Evolutionary conservation across 2,329 filamentous ascomycete genomes (phyloP).

Genomic region (Trichothecium roseum): DNA sequence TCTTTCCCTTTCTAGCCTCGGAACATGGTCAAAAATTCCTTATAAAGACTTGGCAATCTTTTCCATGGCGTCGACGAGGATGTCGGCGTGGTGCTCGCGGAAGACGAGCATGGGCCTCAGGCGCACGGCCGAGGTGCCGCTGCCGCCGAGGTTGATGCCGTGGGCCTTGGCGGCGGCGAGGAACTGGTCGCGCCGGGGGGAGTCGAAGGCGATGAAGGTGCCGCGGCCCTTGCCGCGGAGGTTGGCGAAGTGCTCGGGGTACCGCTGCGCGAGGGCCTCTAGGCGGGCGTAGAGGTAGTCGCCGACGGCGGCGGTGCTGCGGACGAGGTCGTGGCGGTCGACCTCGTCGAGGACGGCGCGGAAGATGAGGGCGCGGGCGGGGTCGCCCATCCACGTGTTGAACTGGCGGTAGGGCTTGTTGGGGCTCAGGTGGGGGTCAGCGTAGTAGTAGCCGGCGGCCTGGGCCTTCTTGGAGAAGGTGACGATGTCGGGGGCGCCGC

Average conservation of each 20-base stretch:
- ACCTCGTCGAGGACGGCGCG: conserved; percentile 78
- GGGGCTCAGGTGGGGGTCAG: conserved; percentile 66
- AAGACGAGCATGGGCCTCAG: conserved; percentile 87
- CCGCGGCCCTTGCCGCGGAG: conserved; percentile 79
- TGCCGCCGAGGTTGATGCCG: conserved; percentile 82
- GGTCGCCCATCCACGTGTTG: conserved; percentile 97
- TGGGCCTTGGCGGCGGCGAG: conserved; percentile 66
- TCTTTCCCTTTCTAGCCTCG: no score
- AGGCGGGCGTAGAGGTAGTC: conserved; percentile 68
- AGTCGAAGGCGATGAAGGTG: conserved; percentile 90
- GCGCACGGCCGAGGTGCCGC: conserved; percentile 63
- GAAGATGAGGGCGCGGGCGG: conserved; percentile 75
- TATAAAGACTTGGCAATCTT: conserved; percentile 49
- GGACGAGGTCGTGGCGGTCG: conserved; percentile 63
- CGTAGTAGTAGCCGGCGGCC: conserved; percentile 86
- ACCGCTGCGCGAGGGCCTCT: conserved; percentile 55
- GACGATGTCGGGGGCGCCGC: conserved; percentile 82
- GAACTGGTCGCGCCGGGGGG: conserved; percentile 68
- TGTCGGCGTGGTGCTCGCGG: conserved; percentile 82
- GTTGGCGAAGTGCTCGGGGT: conserved; percentile 71
- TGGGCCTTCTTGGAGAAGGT: conserved; percentile 95
- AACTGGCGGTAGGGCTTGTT: conserved; percentile 95
- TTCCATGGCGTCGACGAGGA: conserved; percentile 69
- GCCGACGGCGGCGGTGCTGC: conserved; percentile 67
- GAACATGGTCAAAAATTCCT: conserved; percentile 1